Evolutionary conservation across 2,329 filamentous ascomycete genomes (phyloP).

Genomic region (Trichocomaceae sp.): DNA sequence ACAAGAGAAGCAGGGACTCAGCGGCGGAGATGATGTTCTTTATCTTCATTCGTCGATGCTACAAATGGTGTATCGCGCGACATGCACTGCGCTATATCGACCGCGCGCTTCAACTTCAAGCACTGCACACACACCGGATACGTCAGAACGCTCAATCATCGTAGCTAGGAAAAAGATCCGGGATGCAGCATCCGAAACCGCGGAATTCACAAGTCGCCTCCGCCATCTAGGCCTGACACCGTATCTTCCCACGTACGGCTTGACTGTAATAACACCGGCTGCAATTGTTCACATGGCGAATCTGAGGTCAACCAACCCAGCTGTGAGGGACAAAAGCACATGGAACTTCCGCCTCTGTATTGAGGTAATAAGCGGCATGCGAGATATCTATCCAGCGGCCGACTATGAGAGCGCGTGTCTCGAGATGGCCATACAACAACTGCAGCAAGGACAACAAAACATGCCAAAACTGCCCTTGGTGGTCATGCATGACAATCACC

Average conservation of each 20-base stretch:
- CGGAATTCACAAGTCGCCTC: conserved; percentile 67
- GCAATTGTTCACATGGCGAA: conserved; percentile 85
- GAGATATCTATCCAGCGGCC: conserved; percentile 78
- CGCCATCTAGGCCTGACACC: conserved; percentile 63
- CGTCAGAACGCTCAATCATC: conserved; percentile 52
- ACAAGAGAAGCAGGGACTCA: conserved; percentile 54
- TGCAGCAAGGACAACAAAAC: conserved; percentile 20
- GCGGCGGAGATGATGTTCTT: conserved; percentile 41
- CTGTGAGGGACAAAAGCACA: conserved; percentile 62
- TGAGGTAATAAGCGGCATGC: conserved; percentile 72
- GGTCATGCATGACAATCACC: conserved; percentile 20
- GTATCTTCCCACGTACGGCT: conserved; percentile 74
- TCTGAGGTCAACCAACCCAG: conserved; percentile 68
- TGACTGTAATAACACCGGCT: conserved; percentile 77
- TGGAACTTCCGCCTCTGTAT: conserved; percentile 78
- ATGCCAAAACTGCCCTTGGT: conserved; percentile 17
- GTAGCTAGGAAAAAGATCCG: conserved; percentile 71
- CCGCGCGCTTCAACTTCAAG: conserved; percentile 65
- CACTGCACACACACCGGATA: conserved; percentile 22
- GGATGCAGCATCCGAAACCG: conserved; percentile 75
- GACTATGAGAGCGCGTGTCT: conserved; percentile 56
- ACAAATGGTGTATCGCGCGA: conserved; percentile 86
- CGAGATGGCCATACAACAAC: conserved; percentile 27
- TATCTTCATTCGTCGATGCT: conserved; percentile 71
- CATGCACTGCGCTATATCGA: conserved; percentile 78